Evolutionary conservation across 495 filamentous ascomycete genomes (phyloP).

Genomic region (Beverwykella pulmonaria): DNA sequence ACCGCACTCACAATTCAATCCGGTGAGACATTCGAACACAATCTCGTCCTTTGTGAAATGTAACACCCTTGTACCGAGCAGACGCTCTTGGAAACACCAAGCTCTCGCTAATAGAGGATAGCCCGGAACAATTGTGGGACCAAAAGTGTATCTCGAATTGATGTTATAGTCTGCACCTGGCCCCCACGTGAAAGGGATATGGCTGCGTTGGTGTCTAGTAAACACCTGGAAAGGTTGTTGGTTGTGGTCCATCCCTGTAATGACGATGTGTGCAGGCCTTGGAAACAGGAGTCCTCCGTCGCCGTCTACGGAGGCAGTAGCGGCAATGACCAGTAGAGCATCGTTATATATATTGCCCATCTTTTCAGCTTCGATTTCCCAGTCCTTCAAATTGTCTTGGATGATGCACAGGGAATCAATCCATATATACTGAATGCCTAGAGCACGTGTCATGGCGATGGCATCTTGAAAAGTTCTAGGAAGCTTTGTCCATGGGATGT

Average conservation of each 20-base stretch:
- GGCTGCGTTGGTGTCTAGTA: not conserved
- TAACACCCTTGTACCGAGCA: slow-evolving; percentile 12
- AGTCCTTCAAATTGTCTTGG: slow-evolving; percentile 4
- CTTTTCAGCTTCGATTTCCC: slow-evolving; percentile 3
- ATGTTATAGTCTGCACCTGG: not conserved
- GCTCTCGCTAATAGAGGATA: slow-evolving; percentile 8
- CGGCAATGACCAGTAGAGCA: slow-evolving; percentile 1
- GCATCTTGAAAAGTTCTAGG: slow-evolving; percentile 22
- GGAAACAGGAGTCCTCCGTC: slow-evolving; percentile 1
- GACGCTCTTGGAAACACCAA: slow-evolving; percentile 31
- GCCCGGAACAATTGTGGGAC: not conserved
- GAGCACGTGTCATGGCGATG: not conserved
- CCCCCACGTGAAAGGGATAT: not conserved
- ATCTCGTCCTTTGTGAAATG: slow-evolving; percentile 28
- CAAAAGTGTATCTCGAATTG: not conserved
- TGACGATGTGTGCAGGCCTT: not conserved
- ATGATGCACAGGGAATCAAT: slow-evolving; percentile 12
- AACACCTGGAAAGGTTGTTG: not conserved
- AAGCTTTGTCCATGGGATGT: not conserved
- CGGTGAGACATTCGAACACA: slow-evolving; percentile 29
- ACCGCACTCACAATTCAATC: slow-evolving; percentile 21
- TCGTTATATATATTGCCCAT: slow-evolving; percentile 3
- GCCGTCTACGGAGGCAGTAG: slow-evolving; percentile 5
- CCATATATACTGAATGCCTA: slow-evolving; percentile 13
- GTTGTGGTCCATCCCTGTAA: not conserved